These are phyloP conservation scores for Puccinia hordei DNA, from an alignment of 1,284 basidiomycete genomes.

Conservation along the genomic window DNA sequence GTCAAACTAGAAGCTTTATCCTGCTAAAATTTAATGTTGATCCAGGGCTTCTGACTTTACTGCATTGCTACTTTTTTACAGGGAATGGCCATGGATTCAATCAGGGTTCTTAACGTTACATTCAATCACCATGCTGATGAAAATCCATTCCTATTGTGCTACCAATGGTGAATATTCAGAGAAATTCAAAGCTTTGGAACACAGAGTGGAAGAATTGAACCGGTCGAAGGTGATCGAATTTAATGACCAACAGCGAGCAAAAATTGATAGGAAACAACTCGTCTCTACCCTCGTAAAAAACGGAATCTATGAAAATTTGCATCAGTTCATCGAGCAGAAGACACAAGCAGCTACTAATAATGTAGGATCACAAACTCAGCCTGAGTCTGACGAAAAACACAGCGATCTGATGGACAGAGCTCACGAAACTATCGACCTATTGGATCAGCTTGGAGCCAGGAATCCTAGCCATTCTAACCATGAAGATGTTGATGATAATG, in stretches of 20 bases:
- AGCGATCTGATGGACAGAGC: slow-evolving; percentile 62
- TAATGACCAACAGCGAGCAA: neutral
- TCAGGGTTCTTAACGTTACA: slow-evolving; percentile 94
- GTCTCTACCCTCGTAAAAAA: slow-evolving; percentile 2
- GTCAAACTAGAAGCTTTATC: neutral
- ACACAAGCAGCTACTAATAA: neutral
- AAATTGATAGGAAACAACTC: neutral
- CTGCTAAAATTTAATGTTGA: neutral
- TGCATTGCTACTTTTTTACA: slow-evolving; percentile 55
- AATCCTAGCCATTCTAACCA: slow-evolving; percentile 68
- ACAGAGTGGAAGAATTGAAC: neutral
- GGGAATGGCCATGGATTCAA: slow-evolving; percentile 97
- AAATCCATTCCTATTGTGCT: slow-evolving; percentile 89
- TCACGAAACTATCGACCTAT: slow-evolving; percentile 69
- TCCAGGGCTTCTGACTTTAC: neutral
- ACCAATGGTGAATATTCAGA: slow-evolving; percentile 81
- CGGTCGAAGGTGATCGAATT: neutral
- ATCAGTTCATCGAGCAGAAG: slow-evolving; percentile 17
- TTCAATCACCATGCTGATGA: slow-evolving; percentile 87
- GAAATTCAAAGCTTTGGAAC: slow-evolving; percentile 57
- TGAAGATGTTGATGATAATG: slow-evolving; percentile 63
- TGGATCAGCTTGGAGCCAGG: slow-evolving; percentile 75
- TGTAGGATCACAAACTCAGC: neutral
- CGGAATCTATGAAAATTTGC: slow-evolving; percentile 15
- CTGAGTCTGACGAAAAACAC: neutral